phyloP scores from a whole-genome alignment of 495 filamentous ascomycete genomes.

The Penicilliopsis zonata region DNA sequence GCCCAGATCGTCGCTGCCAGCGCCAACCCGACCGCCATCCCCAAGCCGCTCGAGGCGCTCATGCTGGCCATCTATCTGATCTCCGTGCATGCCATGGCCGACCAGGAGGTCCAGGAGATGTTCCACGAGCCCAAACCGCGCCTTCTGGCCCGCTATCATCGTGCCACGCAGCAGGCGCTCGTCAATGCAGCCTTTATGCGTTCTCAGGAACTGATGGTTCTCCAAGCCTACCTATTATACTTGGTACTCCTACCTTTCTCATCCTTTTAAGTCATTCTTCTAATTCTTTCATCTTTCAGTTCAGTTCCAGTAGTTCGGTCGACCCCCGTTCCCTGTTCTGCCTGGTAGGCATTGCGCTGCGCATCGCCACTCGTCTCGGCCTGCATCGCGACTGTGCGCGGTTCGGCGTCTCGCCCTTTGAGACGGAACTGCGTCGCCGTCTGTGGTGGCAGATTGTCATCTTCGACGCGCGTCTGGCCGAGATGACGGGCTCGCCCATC shows the following conservation, averaged over 20 bases:
- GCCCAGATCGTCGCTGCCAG: conserved; percentile 28
- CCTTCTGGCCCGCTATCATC: conserved; percentile 34
- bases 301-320: conserved; percentile 17
- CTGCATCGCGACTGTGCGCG: conserved; percentile 33
- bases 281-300: too few relatives aligned
- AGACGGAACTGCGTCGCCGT: conserved; percentile 45
- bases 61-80: conserved; percentile 49
- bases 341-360: conserved; percentile 39
- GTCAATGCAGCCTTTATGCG: too few relatives aligned
- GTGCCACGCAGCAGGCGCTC: conserved; percentile 44
- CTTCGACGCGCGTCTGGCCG: conserved; percentile 40
- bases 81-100: conserved; percentile 29
- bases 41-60: conserved; percentile 12
- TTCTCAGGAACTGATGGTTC: too few relatives aligned
- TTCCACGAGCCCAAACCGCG: conserved; percentile 33
- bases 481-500: conserved; percentile 26
- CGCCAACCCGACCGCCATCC: conserved; percentile 1
- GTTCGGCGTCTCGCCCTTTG: conserved; percentile 22
- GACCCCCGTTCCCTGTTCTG: conserved; percentile 42
- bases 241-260: conserved; percentile 5
- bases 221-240: neutral
- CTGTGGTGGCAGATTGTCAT: conserved; percentile 47
- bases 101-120: conserved; percentile 25
- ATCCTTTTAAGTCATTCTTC: conserved; percentile 38
- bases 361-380: conserved; percentile 42